These are phyloP conservation scores for Solanum sparsipilum DNA, from an alignment of 257 asterid species.

Conservation along the genomic window DNA sequence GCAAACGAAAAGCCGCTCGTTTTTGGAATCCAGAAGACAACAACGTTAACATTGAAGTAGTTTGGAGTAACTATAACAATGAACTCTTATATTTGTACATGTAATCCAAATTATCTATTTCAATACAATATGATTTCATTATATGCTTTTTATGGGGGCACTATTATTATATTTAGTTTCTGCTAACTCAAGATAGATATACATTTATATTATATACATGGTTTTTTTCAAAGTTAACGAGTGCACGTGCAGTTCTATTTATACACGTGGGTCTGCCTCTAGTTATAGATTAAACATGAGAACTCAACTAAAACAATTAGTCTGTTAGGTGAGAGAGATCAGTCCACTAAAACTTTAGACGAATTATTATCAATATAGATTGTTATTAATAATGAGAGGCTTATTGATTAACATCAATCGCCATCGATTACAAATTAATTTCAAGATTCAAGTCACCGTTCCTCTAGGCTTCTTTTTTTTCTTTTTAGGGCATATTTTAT, in stretches of 20 bases:
- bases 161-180: too few species aligned
- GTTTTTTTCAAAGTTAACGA: too few species aligned
- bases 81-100: not conserved
- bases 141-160: too few species aligned
- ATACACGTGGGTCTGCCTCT: too few species aligned
- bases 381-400: not conserved
- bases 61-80: not conserved
- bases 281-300: not conserved
- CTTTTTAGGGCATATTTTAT: not conserved
- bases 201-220: too few species aligned
- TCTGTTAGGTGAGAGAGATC: not conserved
- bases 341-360: not conserved
- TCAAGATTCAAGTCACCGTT: not conserved
- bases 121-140: not conserved
- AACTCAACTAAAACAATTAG: not conserved
- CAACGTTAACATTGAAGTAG: not conserved
- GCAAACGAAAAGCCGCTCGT: slow-evolving; percentile 52
- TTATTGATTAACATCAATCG: not conserved
- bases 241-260: too few species aligned
- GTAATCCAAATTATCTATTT: not conserved
- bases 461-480: not conserved
- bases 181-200: too few species aligned
- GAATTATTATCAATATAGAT: not conserved
- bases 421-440: not conserved
- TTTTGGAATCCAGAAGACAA: slow-evolving; percentile 52